Evolutionary conservation across 176 grass and related monocot genomes (phyloP).

Genomic region (Musa itinerans): DNA sequence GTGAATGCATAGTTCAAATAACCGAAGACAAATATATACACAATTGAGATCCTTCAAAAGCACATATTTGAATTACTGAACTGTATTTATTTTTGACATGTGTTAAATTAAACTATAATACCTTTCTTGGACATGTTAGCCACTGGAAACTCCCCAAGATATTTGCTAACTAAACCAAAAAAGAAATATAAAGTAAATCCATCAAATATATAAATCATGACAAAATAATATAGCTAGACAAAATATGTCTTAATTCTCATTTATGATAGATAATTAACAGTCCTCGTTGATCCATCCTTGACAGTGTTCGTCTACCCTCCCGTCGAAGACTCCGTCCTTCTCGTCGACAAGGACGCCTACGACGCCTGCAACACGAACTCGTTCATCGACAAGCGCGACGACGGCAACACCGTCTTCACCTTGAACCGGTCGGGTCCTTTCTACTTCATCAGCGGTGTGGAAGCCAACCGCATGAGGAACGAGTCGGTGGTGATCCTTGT

Average conservation of each 20-base stretch:
- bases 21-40: background rate
- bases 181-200: constrained; percentile 7
- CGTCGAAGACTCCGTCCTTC: constrained; percentile 51
- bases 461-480: constrained; percentile 39
- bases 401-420: constrained; percentile 55
- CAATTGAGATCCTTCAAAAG: background rate
- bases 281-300: background rate
- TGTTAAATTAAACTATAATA: constrained; percentile 1
- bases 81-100: background rate
- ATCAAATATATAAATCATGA: background rate
- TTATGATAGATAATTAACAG: too few species aligned
- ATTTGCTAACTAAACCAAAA: constrained; percentile 60
- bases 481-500: constrained; percentile 55
- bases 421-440: constrained; percentile 47
- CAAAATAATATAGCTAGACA: background rate
- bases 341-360: constrained; percentile 52
- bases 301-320: constrained; percentile 65
- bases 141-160: constrained; percentile 78
- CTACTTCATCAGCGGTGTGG: constrained; percentile 78
- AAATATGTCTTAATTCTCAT: too few species aligned
- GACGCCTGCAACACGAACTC: constrained; percentile 57
- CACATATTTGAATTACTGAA: background rate
- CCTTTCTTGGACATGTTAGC: constrained; percentile 94
- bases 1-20: constrained; percentile 12
- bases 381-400: constrained; percentile 28